Base-by-base conservation (phyloP, 495 filamentous ascomycete genomes). In the Chaetomium tenue region DNA sequence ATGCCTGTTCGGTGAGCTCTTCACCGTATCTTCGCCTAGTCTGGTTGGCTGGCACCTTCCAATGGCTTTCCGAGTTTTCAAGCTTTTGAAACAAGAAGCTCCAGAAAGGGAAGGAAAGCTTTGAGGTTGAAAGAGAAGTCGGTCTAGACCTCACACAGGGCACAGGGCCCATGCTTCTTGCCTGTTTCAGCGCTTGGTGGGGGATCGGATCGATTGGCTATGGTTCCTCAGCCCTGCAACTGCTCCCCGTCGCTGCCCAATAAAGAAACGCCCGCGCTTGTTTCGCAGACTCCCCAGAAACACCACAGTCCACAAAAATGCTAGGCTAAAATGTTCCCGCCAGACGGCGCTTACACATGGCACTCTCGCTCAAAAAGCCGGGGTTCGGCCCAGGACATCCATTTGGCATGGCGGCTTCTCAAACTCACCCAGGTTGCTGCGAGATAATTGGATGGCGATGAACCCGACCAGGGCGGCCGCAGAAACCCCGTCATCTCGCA, bases 401-500 rank as follows among this genome's bases (percentile, higher is more conserved):
- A 42, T 23, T 53, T 12, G 25, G 11, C 42, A 26, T 47, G 40
- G 22, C 50, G 23, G 33, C 28, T 47, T 42, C 30, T 58, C 42
- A 23, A 13, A 13, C 11, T 13, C 51, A 4, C 54, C 28, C 47
- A 16, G 39, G 11, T 7, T 37, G 16, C 15, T 18, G 25, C 54
- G 46, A 53, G 55, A 20, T 47, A 2, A 64, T 64, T 64, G 62
- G 62, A 20, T 46, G 18, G n/a, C 54, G 26, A 16, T 25, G 1
- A 6, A 39, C 23, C 52, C 61, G 25, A 22, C 61, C 61, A 56
- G 3, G 26, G 51, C 51, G 40, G 60, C 51, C 60, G 60, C 60
- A 47, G 60, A 3, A 5, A 20, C 39, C 33, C 52, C 51, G 52
- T 63, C 53, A 63, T 64, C 28, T 58, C 62, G 55, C 42, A n/a